These are phyloP conservation scores for Fraxinus anomala DNA, from an alignment of 257 asterid genomes.

Conservation along the genomic window DNA sequence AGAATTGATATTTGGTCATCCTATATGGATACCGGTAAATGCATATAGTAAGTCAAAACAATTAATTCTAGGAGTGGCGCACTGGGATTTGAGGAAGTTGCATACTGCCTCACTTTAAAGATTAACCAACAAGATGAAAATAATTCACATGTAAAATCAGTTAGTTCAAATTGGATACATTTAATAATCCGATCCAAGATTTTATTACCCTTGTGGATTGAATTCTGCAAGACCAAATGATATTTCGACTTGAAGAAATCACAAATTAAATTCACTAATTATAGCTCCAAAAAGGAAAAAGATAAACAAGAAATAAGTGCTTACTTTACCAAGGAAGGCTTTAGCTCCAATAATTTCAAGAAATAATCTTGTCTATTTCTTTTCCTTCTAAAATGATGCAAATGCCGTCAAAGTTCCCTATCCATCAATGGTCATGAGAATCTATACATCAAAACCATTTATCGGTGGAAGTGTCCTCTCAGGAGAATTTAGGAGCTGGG, in stretches of 20 bases:
- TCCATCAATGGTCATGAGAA: slow-evolving; percentile 37
- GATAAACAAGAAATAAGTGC: neutral
- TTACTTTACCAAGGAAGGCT: slow-evolving; percentile 76
- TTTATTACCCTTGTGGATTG: slow-evolving; percentile 63
- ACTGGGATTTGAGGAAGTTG: slow-evolving; percentile 43
- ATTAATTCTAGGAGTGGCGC: slow-evolving; percentile 50
- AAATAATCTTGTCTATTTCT: slow-evolving; percentile 63
- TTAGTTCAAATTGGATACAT: neutral
- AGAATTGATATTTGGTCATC: neutral
- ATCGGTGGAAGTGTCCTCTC: slow-evolving; percentile 64
- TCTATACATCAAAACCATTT: slow-evolving; percentile 81
- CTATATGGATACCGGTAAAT: slow-evolving; percentile 50
- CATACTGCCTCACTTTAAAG: slow-evolving; percentile 37
- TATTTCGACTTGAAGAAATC: slow-evolving; percentile 44
- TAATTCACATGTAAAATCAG: slow-evolving; percentile 12
- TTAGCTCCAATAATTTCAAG: slow-evolving; percentile 62
- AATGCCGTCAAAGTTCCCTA: slow-evolving; percentile 85
- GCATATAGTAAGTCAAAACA: slow-evolving; percentile 65
- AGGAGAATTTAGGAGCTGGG: slow-evolving; percentile 70
- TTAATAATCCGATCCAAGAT: neutral
- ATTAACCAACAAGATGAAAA: too few species aligned
- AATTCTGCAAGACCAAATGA: slow-evolving; percentile 75
- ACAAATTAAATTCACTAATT: neutral
- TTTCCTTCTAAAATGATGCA: slow-evolving; percentile 75
- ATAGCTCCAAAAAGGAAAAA: neutral